Conservation (phyloP, 2,329 filamentous ascomycete genomes). For the Geosmithia putterillii region DNA sequence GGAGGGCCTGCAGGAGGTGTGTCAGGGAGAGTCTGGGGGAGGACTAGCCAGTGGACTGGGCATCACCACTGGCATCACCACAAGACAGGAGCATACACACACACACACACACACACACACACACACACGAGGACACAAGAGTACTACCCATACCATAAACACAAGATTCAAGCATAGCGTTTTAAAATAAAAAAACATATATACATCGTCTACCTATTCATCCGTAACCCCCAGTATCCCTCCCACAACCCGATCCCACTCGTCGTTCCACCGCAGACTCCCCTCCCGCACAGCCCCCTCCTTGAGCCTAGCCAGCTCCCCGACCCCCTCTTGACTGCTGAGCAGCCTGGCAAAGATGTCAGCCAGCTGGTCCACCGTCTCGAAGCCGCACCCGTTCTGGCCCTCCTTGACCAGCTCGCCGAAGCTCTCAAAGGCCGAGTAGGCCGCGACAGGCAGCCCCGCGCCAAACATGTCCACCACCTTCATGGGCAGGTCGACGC, state of each 20-base stretch:
- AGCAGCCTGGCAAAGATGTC: slow-evolving; percentile 55
- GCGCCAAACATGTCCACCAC: slow-evolving; percentile 98
- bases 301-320: slow-evolving; percentile 48
- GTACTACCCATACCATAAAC: background rate
- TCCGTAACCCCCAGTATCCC: slow-evolving; percentile 38
- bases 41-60: slow-evolving; percentile 1
- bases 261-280: slow-evolving; percentile 71
- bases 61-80: too few relatives aligned
- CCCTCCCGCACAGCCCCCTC: slow-evolving; percentile 65
- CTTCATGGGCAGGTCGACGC: slow-evolving; percentile 97
- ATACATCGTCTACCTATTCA: background rate
- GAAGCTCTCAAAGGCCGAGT: slow-evolving; percentile 78
- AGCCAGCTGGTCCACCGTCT: slow-evolving; percentile 53
- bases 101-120: too few relatives aligned
- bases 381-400: slow-evolving; percentile 77
- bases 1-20: slow-evolving; percentile 63
- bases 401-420: slow-evolving; percentile 81
- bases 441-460: slow-evolving; percentile 80
- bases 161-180: too few relatives aligned
- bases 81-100: too few relatives aligned
- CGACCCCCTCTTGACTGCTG: slow-evolving; percentile 15
- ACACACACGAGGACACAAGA: too few relatives aligned
- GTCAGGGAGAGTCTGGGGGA: slow-evolving; percentile 67
- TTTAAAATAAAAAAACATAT: too few relatives aligned
- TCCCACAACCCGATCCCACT: slow-evolving; percentile 80